Conservation (phyloP, 305 asterid species). For the Rubia peregrina region DNA sequence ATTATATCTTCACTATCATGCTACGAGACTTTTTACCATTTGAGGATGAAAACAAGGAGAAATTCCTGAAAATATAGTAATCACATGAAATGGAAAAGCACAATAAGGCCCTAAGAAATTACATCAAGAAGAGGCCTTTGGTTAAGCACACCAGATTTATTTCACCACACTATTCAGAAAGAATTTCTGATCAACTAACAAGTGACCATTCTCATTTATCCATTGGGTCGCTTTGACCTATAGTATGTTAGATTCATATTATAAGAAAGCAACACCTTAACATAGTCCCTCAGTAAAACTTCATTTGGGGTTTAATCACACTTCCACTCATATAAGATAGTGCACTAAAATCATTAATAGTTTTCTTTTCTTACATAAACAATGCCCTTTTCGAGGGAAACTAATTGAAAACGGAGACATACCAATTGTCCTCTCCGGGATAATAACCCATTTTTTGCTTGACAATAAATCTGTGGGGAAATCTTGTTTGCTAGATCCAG, state of each 20-base stretch:
- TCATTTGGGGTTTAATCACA: background rate
- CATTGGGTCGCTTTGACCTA: background rate
- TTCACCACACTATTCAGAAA: too few species aligned
- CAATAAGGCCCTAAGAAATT: too few species aligned
- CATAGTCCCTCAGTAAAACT: background rate
- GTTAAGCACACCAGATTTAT: too few species aligned
- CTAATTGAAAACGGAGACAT: constrained; percentile 5
- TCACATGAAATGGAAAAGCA: too few species aligned
- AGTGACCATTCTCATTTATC: background rate
- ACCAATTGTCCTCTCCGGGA: constrained; percentile 65
- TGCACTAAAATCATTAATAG: background rate
- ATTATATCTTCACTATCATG: too few species aligned
- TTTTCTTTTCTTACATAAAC: background rate
- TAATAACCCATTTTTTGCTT: constrained; percentile 26
- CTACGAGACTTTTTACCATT: too few species aligned
- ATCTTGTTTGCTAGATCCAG: constrained; percentile 44
- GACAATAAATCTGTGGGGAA: constrained; percentile 54
- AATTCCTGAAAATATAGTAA: too few species aligned
- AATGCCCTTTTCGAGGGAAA: background rate
- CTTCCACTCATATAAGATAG: background rate
- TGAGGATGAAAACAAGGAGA: too few species aligned
- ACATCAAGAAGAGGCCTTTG: too few species aligned
- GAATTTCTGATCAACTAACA: background rate
- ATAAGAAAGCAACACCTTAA: background rate
- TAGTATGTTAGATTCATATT: background rate